These are phyloP conservation scores for Lithospermum erythrorhizon DNA, from an alignment of 257 asterid genomes.

Conservation along the genomic window DNA sequence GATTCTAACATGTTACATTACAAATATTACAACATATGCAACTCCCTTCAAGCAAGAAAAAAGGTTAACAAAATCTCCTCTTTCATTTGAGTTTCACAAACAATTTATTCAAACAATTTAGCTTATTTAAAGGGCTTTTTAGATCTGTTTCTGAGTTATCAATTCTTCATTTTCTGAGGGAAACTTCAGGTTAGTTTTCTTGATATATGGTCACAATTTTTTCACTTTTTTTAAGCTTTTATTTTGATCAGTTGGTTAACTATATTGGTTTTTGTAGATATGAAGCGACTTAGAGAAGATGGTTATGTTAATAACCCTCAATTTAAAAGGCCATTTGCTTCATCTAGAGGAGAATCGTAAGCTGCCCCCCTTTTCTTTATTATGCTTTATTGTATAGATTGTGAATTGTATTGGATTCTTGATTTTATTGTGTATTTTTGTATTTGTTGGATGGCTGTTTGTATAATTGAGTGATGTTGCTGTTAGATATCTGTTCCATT, in stretches of 20 bases:
- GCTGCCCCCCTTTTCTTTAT: constrained; percentile 16
- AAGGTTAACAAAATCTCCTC: background rate
- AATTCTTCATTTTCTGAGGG: constrained; percentile 21
- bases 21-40: no score
- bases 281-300: constrained; percentile 88
- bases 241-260: constrained; percentile 3
- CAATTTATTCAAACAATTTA: background rate
- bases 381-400: background rate
- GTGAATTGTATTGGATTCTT: constrained; percentile 10
- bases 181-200: constrained; percentile 38
- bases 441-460: background rate
- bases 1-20: no score
- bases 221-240: background rate
- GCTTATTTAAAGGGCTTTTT: background rate
- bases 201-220: background rate
- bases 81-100: background rate
- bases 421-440: background rate
- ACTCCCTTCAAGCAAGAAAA: no score
- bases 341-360: constrained; percentile 85
- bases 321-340: constrained; percentile 66
- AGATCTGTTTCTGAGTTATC: constrained; percentile 45
- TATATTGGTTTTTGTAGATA: constrained; percentile 28
- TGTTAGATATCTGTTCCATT: constrained; percentile 7
- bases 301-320: constrained; percentile 46
- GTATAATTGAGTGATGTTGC: constrained; percentile 6